Base-by-base conservation (phyloP, 192 early-diverging fungal species). In the Allomyces arbusculus region DNA sequence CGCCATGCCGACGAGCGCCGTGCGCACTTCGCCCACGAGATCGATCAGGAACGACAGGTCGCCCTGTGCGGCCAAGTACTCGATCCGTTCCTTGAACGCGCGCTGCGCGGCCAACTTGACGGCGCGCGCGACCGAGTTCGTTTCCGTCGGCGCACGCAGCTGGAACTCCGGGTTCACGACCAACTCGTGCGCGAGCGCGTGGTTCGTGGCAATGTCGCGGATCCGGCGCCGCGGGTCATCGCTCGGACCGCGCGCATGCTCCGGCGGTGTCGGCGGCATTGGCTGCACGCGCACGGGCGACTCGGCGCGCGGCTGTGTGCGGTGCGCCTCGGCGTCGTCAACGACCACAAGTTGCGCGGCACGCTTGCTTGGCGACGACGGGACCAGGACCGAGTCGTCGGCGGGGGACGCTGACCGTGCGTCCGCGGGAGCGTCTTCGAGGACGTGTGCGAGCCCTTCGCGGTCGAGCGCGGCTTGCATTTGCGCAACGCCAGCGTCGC, bases 111-210 rank as follows among this genome's bases (percentile, higher is more conserved):
- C 50, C 4, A n/a, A 3, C 12, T 58, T 58, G 9, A 58, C 50
- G 9, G 50, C 50, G 3, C 50, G 50, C 12, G 50, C 50, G 50
- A 58, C 3, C 50, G 50, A 16, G 50, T 58, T 58, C 20, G 50
- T n/a, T 16, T 14, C 50, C 9, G 50, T 70, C 23, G 69, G 67
- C 23, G 71, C 68, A 45, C 82, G 75, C 10, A 91, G 71, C 43
- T 75, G 73, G 66, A 88, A 89, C 23, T 85, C 78, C 1, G 89
- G 84, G 71, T 91, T 80, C 70, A 89, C 66, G 23, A 84, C 80
- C 14, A 91, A 66, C 69, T 91, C 89, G 70, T 91, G 89, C 0
- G 86, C 82, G 45, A 91, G 69, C 64, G 85, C 76, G 43, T 86
- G 77, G 67, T 89, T 90, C 26, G 76, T 73, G 28, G 84, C 67